Percentiles rank a stretch among this genome's conserved stretches.
phyloP scores from a whole-genome alignment of 2,329 filamentous ascomycete species.

The Monosporascus sp. region DNA sequence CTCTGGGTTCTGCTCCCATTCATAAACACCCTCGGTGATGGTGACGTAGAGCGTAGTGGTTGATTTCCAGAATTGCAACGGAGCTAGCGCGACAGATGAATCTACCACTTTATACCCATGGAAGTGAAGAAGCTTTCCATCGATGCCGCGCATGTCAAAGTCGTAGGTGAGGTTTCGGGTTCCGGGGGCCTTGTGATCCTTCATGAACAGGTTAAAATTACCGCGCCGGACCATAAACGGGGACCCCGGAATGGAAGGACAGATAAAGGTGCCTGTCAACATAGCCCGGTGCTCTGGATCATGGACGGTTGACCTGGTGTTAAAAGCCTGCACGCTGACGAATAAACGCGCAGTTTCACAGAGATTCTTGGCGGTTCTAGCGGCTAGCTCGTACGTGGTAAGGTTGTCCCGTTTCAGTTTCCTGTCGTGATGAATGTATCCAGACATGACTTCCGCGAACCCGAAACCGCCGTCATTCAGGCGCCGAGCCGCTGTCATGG shows the following conservation, averaged over 20 bases:
- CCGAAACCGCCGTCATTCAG: slow-evolving; percentile 46
- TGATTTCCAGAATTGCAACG: slow-evolving; percentile 53
- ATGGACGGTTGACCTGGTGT: slow-evolving; percentile 42
- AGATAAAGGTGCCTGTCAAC: slow-evolving; percentile 56
- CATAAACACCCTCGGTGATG: slow-evolving; percentile 37
- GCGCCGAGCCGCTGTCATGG: slow-evolving; percentile 37
- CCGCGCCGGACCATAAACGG: slow-evolving; percentile 58
- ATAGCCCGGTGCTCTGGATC: slow-evolving; percentile 45
- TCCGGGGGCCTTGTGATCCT: slow-evolving; percentile 48
- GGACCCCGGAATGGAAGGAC: slow-evolving; percentile 47
- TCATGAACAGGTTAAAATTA: slow-evolving; percentile 51
- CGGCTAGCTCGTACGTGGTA: slow-evolving; percentile 49
- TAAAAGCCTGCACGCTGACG: slow-evolving; percentile 51
- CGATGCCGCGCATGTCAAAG: slow-evolving; percentile 52
- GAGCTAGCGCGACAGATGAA: slow-evolving; percentile 52
- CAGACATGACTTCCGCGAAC: slow-evolving; percentile 62
- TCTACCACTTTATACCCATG: slow-evolving; percentile 60
- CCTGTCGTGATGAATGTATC: slow-evolving; percentile 47
- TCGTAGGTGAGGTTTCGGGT: slow-evolving; percentile 57
- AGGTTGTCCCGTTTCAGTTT: slow-evolving; percentile 38
- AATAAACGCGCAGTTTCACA: slow-evolving; percentile 55
- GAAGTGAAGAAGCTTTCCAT: slow-evolving; percentile 50
- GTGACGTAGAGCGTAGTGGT: slow-evolving; percentile 59
- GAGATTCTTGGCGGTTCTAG: slow-evolving; percentile 45
- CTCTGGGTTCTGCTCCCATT: slow-evolving; percentile 19